Evolutionary conservation across 208 protist species (phyloP).

Genomic region (Crithidia fasciculata): DNA sequence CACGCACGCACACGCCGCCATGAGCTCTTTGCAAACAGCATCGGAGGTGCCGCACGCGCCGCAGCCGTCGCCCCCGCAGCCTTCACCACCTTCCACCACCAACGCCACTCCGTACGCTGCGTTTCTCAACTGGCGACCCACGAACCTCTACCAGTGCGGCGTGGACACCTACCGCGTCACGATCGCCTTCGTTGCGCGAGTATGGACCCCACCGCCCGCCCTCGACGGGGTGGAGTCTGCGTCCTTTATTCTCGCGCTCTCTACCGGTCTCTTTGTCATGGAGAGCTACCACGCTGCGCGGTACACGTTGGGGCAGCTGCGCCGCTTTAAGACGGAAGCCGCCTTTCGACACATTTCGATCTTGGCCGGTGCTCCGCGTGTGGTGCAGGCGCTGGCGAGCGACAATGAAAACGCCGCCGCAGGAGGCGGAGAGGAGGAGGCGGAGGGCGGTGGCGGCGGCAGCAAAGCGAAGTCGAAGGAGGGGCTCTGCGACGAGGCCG

Average conservation of each 20-base stretch:
- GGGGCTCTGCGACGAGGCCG: neutral
- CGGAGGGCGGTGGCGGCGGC: neutral
- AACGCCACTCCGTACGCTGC: neutral
- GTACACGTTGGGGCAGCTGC: slow-evolving; percentile 27
- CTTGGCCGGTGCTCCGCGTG: neutral
- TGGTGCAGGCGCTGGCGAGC: neutral
- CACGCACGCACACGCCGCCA: neutral
- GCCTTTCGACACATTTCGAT: neutral
- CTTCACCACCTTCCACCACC: neutral
- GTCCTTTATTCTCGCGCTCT: slow-evolving; percentile 19
- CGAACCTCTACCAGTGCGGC: neutral
- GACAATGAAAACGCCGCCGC: neutral
- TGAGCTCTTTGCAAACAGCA: neutral
- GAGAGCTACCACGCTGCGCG: slow-evolving; percentile 26
- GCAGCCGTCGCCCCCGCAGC: neutral
- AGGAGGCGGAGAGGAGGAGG: neutral
- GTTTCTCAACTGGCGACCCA: neutral
- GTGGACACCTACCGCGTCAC: slow-evolving; percentile 23
- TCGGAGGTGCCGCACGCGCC: neutral
- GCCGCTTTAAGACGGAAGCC: slow-evolving; percentile 20
- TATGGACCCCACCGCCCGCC: slow-evolving; percentile 19
- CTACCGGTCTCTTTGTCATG: slow-evolving; percentile 15
- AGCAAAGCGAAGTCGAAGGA: neutral
- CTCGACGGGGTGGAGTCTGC: slow-evolving; percentile 28
- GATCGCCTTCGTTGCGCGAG: slow-evolving; percentile 10